phyloP scores from a whole-genome alignment of 2,329 filamentous ascomycete genomes.

The Diaporthe caulivora region DNA sequence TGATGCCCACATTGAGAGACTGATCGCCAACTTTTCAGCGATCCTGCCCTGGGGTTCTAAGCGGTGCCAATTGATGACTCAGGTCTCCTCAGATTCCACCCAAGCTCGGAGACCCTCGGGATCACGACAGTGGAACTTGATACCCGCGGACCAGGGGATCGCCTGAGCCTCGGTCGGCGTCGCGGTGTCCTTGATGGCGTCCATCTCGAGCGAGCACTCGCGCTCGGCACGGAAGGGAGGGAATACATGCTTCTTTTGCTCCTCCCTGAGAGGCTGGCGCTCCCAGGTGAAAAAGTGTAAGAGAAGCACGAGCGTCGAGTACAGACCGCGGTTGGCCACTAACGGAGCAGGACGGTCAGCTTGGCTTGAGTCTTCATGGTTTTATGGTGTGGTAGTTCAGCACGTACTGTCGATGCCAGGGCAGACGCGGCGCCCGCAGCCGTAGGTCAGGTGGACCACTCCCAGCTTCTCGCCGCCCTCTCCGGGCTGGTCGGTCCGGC shows the following conservation, averaged over 20 bases:
- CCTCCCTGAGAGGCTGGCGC: background rate
- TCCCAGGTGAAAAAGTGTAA: constrained; percentile 5
- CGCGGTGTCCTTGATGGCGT: background rate
- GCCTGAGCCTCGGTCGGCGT: constrained; percentile 5
- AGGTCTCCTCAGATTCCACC: background rate
- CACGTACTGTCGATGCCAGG: background rate
- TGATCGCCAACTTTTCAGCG: too few species aligned
- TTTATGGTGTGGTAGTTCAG: background rate
- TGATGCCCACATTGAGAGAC: too few species aligned
- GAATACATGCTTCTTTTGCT: background rate
- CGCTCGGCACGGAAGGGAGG: constrained; percentile 7
- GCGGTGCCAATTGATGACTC: background rate
- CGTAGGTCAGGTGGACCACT: background rate
- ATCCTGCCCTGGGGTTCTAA: too few species aligned
- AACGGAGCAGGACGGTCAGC: background rate
- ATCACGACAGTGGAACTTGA: constrained; percentile 6
- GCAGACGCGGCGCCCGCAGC: background rate
- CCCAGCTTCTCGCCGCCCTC: background rate
- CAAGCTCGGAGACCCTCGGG: background rate
- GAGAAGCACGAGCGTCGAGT: background rate
- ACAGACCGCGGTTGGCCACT: constrained; percentile 1
- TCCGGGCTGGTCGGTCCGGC: background rate
- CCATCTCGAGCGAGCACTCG: background rate
- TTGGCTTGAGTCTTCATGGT: background rate
- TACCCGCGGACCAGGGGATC: background rate